Evolutionary conservation across 352 stramenopile genomes (phyloP).

Genomic region (Hyaloperonospora arabidopsidis): DNA sequence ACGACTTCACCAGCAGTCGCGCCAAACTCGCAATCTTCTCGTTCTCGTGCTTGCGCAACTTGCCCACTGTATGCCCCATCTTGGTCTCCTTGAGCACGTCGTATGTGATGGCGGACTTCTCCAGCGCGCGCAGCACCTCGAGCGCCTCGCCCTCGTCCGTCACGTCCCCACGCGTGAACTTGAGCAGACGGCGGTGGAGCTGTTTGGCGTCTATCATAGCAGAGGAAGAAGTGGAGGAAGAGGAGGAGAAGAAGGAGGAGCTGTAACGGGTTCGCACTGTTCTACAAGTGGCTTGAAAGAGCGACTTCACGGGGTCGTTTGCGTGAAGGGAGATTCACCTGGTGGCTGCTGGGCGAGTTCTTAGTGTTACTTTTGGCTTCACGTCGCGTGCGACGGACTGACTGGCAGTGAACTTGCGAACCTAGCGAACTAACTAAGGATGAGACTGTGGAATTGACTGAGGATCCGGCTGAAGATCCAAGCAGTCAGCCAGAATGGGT

Average conservation of each 20-base stretch:
- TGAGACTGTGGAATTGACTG: too few species aligned
- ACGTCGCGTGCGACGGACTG: too few species aligned
- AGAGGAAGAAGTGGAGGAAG: not conserved
- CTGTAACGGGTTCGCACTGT: constrained; percentile 9
- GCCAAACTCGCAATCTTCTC: constrained; percentile 69
- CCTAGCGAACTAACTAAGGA: too few species aligned
- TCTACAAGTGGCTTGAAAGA: not conserved
- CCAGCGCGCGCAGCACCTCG: constrained; percentile 54
- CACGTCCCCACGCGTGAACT: constrained; percentile 59
- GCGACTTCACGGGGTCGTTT: too few species aligned
- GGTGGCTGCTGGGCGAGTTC: too few species aligned
- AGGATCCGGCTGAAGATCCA: too few species aligned
- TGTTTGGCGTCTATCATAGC: constrained; percentile 61
- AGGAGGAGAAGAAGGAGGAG: not conserved
- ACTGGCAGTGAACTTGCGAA: too few species aligned
- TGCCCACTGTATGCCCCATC: constrained; percentile 76
- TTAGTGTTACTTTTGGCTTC: too few species aligned
- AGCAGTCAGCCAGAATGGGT: too few species aligned
- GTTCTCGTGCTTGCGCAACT: constrained; percentile 85
- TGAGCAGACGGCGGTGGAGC: constrained; percentile 60
- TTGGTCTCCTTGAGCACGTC: constrained; percentile 79
- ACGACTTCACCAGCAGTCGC: constrained; percentile 77
- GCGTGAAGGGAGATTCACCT: too few species aligned
- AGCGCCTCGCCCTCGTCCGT: constrained; percentile 51
- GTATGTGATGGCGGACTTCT: constrained; percentile 52